Conservation (phyloP, 176 grass and related monocot genomes). For the Eremochloa ophiuroides region DNA sequence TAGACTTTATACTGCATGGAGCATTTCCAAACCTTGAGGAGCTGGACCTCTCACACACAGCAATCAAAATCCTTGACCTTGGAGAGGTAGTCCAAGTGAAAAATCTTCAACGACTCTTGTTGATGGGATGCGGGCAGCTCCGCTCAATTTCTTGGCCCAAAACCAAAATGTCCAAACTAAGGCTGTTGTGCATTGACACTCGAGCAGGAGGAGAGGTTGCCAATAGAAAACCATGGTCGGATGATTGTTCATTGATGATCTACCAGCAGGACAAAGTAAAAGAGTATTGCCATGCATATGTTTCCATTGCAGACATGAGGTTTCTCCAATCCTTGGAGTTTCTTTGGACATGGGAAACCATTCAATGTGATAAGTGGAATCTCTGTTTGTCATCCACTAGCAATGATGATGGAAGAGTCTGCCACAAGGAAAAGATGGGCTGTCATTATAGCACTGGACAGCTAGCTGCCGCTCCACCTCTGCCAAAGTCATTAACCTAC, state of each 20-base stretch:
- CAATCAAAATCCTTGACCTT: background rate
- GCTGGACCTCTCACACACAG: background rate
- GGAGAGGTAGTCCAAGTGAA: rapidly evolving
- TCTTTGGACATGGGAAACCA: background rate
- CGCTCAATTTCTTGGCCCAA: background rate
- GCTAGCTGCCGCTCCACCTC: background rate
- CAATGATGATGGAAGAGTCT: background rate
- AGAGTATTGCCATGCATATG: background rate
- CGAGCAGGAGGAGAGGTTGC: background rate
- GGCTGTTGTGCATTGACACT: background rate
- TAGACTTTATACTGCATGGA: background rate
- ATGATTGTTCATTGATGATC: background rate
- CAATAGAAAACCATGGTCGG: background rate
- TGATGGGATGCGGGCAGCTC: background rate
- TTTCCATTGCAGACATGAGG: background rate
- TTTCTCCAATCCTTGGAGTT: background rate
- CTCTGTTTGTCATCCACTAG: background rate
- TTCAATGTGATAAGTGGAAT: background rate
- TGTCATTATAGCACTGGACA: background rate
- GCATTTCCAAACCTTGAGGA: background rate
- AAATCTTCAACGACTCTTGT: background rate
- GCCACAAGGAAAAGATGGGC: background rate
- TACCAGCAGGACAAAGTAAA: background rate
- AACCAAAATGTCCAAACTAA: background rate
- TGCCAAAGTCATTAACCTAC: background rate